These are phyloP conservation scores for Rhodosporidiobolus odoratus DNA, from an alignment of 768 basidiomycete genomes.

Conservation along the genomic window DNA sequence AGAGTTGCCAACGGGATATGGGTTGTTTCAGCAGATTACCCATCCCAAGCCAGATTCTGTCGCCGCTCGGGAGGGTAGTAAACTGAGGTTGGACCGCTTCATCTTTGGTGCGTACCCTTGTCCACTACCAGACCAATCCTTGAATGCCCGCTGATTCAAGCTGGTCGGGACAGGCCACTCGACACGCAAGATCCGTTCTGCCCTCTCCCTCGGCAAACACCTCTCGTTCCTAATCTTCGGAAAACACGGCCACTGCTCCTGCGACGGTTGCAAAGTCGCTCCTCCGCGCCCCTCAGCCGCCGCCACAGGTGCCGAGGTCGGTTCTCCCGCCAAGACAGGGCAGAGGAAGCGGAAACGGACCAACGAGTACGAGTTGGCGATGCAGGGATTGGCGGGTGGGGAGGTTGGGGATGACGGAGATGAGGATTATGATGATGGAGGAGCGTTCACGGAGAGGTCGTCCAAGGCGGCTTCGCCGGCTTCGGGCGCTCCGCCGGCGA, in stretches of 20 bases:
- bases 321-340: background rate
- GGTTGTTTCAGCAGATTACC: slow-evolving; percentile 32
- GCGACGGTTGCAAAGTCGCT: slow-evolving; percentile 31
- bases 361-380: slow-evolving; percentile 9
- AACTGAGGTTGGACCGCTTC: slow-evolving; percentile 28
- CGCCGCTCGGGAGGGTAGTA: background rate
- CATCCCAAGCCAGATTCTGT: slow-evolving; percentile 20
- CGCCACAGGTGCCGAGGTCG: background rate
- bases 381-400: background rate
- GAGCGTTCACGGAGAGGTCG: too few relatives aligned
- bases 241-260: slow-evolving; percentile 8
- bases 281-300: slow-evolving; percentile 1
- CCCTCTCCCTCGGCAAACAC: slow-evolving; percentile 33
- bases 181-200: slow-evolving; percentile 32
- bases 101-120: slow-evolving; percentile 22
- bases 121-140: too few relatives aligned
- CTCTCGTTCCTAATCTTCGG: slow-evolving; percentile 10
- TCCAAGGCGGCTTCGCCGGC: too few relatives aligned
- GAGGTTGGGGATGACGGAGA: slow-evolving; percentile 4
- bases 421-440: too few relatives aligned
- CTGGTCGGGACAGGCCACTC: slow-evolving; percentile 31
- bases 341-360: slow-evolving; percentile 16
- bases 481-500: background rate
- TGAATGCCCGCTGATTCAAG: too few relatives aligned
- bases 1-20: slow-evolving; percentile 28